Evolutionary conservation across 2,329 filamentous ascomycete genomes (phyloP).

Genomic region (Pestalotiopsis fici): DNA sequence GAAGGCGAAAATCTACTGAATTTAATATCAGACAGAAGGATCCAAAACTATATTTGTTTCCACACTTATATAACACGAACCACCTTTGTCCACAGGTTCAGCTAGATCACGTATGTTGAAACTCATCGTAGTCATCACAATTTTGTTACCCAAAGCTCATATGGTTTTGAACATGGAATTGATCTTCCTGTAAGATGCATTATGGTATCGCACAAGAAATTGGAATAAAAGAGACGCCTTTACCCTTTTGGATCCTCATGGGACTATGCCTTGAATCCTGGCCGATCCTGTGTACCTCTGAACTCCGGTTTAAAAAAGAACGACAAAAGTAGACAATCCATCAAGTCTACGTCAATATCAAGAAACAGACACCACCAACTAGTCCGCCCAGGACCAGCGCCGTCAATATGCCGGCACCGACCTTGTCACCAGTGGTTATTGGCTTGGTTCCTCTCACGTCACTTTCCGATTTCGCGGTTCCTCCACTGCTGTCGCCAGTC

Average conservation of each 20-base stretch:
- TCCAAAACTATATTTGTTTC: no score
- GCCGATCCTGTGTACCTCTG: not conserved
- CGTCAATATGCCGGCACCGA: constrained; percentile 43
- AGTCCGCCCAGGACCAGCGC: constrained; percentile 24
- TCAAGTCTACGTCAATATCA: not conserved
- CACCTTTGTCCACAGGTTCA: no score
- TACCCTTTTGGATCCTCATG: not conserved
- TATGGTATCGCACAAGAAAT: not conserved
- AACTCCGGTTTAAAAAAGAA: not conserved
- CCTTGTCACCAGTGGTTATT: constrained; percentile 37
- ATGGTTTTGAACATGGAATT: not conserved
- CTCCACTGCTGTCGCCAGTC: constrained; percentile 46
- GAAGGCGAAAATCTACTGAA: no score
- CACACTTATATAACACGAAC: no score
- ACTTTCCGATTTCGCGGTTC: constrained; percentile 36
- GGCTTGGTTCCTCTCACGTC: constrained; percentile 23
- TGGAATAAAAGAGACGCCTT: not conserved
- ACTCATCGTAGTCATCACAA: not conserved
- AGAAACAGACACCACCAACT: constrained; percentile 1
- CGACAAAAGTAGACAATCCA: not conserved
- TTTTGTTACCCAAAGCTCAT: not conserved
- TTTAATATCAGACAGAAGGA: no score
- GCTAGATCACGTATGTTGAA: no score
- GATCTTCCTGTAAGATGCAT: not conserved
- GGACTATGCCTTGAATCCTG: not conserved